Conservation (phyloP, 2,329 filamentous ascomycete species). For the Huntiella moniliformis region DNA sequence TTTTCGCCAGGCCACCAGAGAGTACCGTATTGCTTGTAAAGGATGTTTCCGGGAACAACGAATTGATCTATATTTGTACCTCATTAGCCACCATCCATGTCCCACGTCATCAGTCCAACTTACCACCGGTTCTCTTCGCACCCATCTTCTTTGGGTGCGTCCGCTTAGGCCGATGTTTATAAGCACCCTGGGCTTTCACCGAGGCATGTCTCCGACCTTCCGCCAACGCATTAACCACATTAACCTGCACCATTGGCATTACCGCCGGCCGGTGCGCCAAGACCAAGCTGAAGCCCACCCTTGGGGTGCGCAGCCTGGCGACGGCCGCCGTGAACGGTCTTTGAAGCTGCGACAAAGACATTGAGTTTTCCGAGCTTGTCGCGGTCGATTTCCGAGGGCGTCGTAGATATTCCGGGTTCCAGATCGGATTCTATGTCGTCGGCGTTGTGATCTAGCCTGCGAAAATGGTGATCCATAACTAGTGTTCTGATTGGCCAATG, state of each 20-base stretch:
- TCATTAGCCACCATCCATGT: background rate
- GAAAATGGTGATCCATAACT: constrained; percentile 9
- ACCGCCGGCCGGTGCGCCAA: constrained; percentile 14
- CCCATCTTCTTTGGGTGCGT: constrained; percentile 66
- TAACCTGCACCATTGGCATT: constrained; percentile 11
- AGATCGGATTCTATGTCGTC: no score
- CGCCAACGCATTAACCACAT: constrained; percentile 12
- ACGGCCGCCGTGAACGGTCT: constrained; percentile 27
- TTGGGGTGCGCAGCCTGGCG: constrained; percentile 15
- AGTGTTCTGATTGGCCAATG: constrained; percentile 7
- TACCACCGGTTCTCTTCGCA: constrained; percentile 81
- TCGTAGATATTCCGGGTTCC: no score
- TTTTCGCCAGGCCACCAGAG: constrained; percentile 93
- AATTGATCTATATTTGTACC: constrained; percentile 47
- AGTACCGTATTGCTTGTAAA: constrained; percentile 91
- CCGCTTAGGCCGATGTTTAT: constrained; percentile 44
- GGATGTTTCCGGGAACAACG: constrained; percentile 90
- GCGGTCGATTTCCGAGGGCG: no score
- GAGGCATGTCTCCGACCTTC: constrained; percentile 34
- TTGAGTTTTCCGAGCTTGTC: background rate
- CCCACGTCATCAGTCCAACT: constrained; percentile 15
- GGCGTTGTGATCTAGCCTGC: background rate
- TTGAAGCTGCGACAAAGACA: constrained; percentile 21
- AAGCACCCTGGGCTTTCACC: constrained; percentile 46
- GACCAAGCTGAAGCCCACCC: constrained; percentile 10